These are phyloP conservation scores for Dianthus caryophyllus DNA, from an alignment of 148 eudicot genomes.

Conservation along the genomic window DNA sequence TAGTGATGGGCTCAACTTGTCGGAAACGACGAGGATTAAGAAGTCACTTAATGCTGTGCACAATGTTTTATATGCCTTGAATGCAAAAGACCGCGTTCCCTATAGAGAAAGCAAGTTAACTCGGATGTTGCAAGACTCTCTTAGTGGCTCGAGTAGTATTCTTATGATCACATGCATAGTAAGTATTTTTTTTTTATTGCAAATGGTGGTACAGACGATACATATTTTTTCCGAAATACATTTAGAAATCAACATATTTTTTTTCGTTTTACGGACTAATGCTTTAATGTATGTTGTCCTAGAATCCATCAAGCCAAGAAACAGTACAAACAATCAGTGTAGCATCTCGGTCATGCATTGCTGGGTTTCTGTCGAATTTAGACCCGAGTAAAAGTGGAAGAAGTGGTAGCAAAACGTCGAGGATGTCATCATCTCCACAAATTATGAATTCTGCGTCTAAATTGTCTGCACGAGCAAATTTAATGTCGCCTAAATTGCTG, in stretches of 20 bases:
- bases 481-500: slow-evolving; percentile 38
- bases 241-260: neutral
- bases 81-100: slow-evolving; percentile 73
- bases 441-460: slow-evolving; percentile 34
- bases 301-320: slow-evolving; percentile 76
- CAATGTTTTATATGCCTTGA: slow-evolving; percentile 74
- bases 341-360: slow-evolving; percentile 69
- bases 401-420: slow-evolving; percentile 31
- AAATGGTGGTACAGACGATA: neutral
- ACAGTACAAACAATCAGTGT: slow-evolving; percentile 54
- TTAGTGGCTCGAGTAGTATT: slow-evolving; percentile 56
- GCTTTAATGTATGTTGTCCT: neutral
- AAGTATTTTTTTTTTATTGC: slow-evolving; percentile 4
- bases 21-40: slow-evolving; percentile 51
- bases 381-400: slow-evolving; percentile 37
- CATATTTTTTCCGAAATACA: neutral
- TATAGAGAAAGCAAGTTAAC: slow-evolving; percentile 82
- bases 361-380: slow-evolving; percentile 34
- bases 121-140: slow-evolving; percentile 73
- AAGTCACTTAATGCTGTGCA: slow-evolving; percentile 64
- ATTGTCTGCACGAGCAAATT: slow-evolving; percentile 9
- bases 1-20: slow-evolving; percentile 34
- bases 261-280: neutral
- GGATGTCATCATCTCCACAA: slow-evolving; percentile 45
- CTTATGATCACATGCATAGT: slow-evolving; percentile 78